Conservation (phyloP, 2,329 filamentous ascomycete genomes). For the Aspergillus piperis region DNA sequence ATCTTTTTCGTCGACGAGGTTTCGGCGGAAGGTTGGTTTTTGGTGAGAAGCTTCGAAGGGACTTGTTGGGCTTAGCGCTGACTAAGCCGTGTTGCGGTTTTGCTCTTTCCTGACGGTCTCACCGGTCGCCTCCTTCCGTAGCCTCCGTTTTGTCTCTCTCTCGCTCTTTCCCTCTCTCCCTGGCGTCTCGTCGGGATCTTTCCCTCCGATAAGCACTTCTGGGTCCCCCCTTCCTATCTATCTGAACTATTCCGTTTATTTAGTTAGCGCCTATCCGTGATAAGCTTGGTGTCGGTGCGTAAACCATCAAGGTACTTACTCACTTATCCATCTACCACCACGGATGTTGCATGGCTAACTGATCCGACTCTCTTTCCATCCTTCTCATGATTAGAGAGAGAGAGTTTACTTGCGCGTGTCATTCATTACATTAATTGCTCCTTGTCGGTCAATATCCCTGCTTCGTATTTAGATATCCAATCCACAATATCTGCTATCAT, state of each 20-base stretch:
- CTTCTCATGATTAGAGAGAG: no score
- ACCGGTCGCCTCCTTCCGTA: slow-evolving; percentile 39
- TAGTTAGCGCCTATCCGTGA: background rate
- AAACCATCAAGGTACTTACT: no score
- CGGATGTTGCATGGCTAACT: no score
- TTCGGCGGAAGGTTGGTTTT: slow-evolving; percentile 21
- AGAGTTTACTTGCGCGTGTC: no score
- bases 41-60: slow-evolving; percentile 29
- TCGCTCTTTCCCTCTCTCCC: background rate
- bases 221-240: background rate
- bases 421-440: no score
- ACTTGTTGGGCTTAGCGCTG: slow-evolving; percentile 37
- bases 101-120: slow-evolving; percentile 21
- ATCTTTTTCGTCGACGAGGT: slow-evolving; percentile 15
- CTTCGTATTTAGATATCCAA: no score
- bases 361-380: no score
- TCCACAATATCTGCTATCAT: background rate
- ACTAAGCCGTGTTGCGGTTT: slow-evolving; percentile 28
- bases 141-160: slow-evolving; percentile 1
- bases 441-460: no score
- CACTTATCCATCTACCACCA: no score
- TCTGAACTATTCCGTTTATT: no score
- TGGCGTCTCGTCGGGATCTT: slow-evolving; percentile 14
- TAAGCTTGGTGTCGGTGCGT: no score
- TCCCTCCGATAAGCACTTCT: slow-evolving; percentile 8